phyloP scores from a whole-genome alignment of 768 basidiomycete species.

The Podaxis sp. region DNA sequence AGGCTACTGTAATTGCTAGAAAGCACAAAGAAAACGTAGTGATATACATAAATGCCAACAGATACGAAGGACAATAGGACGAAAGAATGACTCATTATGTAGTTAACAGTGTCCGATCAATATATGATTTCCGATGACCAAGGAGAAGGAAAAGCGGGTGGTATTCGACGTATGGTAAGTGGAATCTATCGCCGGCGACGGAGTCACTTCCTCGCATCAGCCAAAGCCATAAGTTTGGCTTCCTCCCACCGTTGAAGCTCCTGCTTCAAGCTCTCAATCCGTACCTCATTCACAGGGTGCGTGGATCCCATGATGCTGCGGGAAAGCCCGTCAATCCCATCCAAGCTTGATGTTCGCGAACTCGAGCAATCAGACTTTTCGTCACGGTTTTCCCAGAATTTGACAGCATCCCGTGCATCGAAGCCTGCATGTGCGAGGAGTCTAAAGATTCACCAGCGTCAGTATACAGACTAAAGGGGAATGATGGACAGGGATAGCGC shows the following conservation, averaged over 20 bases:
- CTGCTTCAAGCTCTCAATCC: constrained; percentile 57
- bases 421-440: constrained; percentile 92
- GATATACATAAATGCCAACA: background rate
- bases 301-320: constrained; percentile 48
- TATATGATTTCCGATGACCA: background rate
- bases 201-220: background rate
- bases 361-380: constrained; percentile 44
- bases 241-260: constrained; percentile 76
- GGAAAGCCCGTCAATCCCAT: constrained; percentile 11
- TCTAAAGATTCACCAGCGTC: constrained; percentile 37
- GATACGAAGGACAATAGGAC: background rate
- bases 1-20: background rate
- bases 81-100: background rate
- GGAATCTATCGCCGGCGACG: background rate
- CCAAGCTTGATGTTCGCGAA: constrained; percentile 11
- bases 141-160: background rate
- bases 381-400: constrained; percentile 76
- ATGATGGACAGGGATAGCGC: constrained; percentile 18
- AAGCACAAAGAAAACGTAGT: background rate
- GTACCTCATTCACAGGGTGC: constrained; percentile 70
- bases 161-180: background rate
- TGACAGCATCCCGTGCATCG: constrained; percentile 78
- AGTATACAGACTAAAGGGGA: constrained; percentile 3
- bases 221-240: constrained; percentile 38
- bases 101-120: background rate